phyloP scores from a whole-genome alignment of 2,329 filamentous ascomycete genomes.

The Ophiostoma triangulosporum region DNA sequence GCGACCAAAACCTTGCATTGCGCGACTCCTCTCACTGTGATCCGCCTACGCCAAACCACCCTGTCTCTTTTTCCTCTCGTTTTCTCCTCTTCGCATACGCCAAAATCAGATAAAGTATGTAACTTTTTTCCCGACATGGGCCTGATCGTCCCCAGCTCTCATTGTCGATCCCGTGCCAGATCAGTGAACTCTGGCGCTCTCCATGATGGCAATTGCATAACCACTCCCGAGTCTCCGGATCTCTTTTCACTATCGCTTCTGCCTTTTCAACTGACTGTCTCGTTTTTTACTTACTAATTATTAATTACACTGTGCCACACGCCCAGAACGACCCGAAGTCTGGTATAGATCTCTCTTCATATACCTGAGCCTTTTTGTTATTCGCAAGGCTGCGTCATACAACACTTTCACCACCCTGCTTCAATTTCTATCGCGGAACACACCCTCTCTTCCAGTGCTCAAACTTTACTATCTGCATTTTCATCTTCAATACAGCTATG shows the following conservation, averaged over 20 bases:
- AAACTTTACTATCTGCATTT: not conserved
- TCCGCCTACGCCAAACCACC: not conserved
- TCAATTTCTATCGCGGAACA: not conserved
- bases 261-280: no score
- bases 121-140: not conserved
- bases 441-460: not conserved
- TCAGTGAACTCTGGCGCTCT: conserved; percentile 7
- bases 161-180: conserved; percentile 8
- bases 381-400: not conserved
- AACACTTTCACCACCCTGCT: not conserved
- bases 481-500: not conserved
- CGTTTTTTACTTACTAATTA: no score
- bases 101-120: not conserved
- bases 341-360: no score
- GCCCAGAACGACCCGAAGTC: no score
- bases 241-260: no score
- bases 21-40: not conserved
- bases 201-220: no score
- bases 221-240: no score
- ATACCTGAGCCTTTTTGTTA: not conserved
- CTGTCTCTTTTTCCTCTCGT: not conserved
- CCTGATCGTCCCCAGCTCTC: conserved; percentile 2
- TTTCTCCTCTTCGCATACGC: not conserved
- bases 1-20: not conserved
- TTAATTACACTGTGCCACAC: no score